These are phyloP conservation scores for Linnemannia schmuckeri DNA, from an alignment of 192 early-diverging fungal species.

Conservation along the genomic window DNA sequence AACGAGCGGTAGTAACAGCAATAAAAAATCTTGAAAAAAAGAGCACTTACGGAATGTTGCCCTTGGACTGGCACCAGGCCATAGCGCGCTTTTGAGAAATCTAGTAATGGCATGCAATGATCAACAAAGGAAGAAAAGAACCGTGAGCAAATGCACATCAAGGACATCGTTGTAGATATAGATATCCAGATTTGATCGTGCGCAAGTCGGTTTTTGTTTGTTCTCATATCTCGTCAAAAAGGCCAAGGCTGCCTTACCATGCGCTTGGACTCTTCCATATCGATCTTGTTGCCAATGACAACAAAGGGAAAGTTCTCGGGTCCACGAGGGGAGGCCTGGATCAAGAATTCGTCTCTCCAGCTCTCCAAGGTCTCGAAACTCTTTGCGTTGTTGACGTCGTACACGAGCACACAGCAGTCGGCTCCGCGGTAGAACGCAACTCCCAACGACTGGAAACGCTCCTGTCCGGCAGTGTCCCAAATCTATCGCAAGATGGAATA, in stretches of 20 bases:
- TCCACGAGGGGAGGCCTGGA: conserved; percentile 93
- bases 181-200: not conserved
- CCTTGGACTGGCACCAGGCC: conserved; percentile 97
- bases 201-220: not conserved
- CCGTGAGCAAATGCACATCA: not conserved
- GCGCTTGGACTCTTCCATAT: conserved; percentile 93
- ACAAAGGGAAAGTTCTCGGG: conserved; percentile 99
- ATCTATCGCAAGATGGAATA: conserved; percentile 67
- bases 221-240: not conserved
- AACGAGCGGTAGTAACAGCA: not conserved
- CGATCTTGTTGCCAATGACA: conserved; percentile 99
- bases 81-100: conserved; percentile 96
- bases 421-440: conserved; percentile 99
- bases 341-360: conserved; percentile 99
- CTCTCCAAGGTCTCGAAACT: conserved; percentile 96
- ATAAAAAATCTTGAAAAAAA: conserved; percentile 8
- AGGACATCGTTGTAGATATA: not conserved
- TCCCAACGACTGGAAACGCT: conserved; percentile 97
- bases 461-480: conserved; percentile 99
- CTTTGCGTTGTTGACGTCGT: conserved; percentile 95
- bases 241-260: conserved; percentile 67
- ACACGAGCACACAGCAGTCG: conserved; percentile 98
- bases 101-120: conserved; percentile 54
- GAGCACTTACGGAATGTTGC: conserved; percentile 80
- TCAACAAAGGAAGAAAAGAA: not conserved